These are phyloP conservation scores for Thalassiosira pacifica DNA, from an alignment of 352 stramenopile genomes.

Conservation along the genomic window DNA sequence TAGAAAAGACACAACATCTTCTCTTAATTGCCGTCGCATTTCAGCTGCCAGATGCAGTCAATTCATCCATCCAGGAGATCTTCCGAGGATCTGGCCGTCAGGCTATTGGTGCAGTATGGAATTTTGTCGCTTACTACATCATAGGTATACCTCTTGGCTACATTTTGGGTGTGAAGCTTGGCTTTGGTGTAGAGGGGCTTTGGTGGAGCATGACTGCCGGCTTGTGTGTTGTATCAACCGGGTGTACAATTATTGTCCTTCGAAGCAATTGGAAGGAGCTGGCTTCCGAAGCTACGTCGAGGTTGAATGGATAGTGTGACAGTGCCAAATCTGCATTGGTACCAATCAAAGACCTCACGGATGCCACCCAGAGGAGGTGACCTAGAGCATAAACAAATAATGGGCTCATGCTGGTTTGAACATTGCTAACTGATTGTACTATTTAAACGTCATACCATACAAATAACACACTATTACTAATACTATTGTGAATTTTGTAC, in stretches of 20 bases:
- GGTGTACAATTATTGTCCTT: conserved; percentile 87
- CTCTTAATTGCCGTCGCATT: conserved; percentile 87
- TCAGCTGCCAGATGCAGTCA: conserved; percentile 89
- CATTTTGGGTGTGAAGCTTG: conserved; percentile 86
- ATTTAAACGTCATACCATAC: too few relatives aligned
- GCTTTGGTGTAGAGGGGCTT: conserved; percentile 81
- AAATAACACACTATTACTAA: too few relatives aligned
- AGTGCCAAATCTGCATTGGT: too few relatives aligned
- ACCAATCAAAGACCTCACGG: too few relatives aligned
- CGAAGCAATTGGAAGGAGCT: conserved; percentile 88
- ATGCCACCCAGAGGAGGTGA: too few relatives aligned
- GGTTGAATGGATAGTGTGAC: conserved; percentile 40
- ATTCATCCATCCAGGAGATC: conserved; percentile 86
- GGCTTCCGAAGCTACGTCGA: conserved; percentile 69
- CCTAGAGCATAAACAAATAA: too few relatives aligned
- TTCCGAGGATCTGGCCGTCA: conserved; percentile 89
- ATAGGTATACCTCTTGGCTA: conserved; percentile 89
- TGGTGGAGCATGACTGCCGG: conserved; percentile 89
- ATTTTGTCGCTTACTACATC: conserved; percentile 90
- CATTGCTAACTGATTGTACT: too few relatives aligned
- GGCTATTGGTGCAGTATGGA: conserved; percentile 88
- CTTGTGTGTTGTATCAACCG: conserved; percentile 86
- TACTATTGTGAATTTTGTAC: too few relatives aligned
- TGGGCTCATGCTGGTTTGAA: too few relatives aligned
- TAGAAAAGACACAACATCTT: conserved; percentile 64